Percentiles rank a stretch among this genome's conserved stretches.
Evolutionary conservation across 192 early-diverging fungal genomes (phyloP).

Genomic region (Coemansia sp.): DNA sequence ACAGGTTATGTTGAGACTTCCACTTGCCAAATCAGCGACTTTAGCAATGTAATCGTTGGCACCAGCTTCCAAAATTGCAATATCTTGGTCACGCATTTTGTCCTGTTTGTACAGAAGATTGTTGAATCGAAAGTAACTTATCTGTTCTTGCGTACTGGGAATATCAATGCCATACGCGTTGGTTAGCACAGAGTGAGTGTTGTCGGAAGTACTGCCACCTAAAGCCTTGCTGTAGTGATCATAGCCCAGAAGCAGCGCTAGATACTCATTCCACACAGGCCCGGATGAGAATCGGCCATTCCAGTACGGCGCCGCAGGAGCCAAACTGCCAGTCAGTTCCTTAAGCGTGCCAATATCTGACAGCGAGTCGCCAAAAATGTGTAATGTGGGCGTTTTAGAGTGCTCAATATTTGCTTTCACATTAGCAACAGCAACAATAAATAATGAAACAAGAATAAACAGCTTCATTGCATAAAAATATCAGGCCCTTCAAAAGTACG

Average conservation of each 20-base stretch:
- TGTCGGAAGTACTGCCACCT: slow-evolving; percentile 31
- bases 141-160: slow-evolving; percentile 37
- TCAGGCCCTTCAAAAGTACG: no score
- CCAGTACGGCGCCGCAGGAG: slow-evolving; percentile 30
- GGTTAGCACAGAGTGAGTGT: slow-evolving; percentile 14
- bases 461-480: slow-evolving; percentile 10
- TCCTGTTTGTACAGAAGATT: slow-evolving; percentile 14
- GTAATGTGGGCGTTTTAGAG: slow-evolving; percentile 11
- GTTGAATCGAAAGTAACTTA: slow-evolving; percentile 31
- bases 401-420: slow-evolving; percentile 11
- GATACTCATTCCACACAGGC: slow-evolving; percentile 44
- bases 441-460: slow-evolving; percentile 5
- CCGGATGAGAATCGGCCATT: slow-evolving; percentile 35
- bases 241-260: slow-evolving; percentile 14
- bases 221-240: slow-evolving; percentile 38
- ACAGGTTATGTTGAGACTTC: slow-evolving; percentile 9
- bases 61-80: slow-evolving; percentile 29
- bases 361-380: slow-evolving; percentile 39
- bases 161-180: slow-evolving; percentile 17
- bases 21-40: not conserved
- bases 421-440: not conserved
- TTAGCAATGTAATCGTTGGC: slow-evolving; percentile 39
- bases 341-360: slow-evolving; percentile 40
- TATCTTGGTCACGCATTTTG: slow-evolving; percentile 15
- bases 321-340: slow-evolving; percentile 20